Conservation (phyloP, 352 stramenopile species). For the Phytophthora pistaciae region DNA sequence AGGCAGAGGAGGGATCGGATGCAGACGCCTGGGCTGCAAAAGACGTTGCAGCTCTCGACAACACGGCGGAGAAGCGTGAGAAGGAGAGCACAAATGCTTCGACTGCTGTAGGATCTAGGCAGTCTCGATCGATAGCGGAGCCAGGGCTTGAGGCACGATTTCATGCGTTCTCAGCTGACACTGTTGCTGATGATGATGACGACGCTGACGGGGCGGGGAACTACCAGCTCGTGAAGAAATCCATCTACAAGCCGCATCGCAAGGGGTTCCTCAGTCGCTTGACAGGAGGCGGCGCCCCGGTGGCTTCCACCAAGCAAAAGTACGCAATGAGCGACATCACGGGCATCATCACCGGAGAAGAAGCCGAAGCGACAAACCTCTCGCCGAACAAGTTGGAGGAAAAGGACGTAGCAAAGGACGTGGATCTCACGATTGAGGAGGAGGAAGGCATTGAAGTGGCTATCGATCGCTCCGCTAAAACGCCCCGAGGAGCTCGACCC, state of each 20-base stretch:
- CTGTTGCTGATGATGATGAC: conserved; percentile 3
- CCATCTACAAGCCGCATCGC: conserved; percentile 69
- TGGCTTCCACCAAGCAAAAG: conserved; percentile 27
- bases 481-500: background rate
- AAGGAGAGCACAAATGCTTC: background rate
- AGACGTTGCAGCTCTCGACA: background rate
- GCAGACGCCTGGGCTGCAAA: conserved; percentile 6
- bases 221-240: conserved; percentile 69
- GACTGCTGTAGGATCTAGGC: background rate
- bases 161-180: conserved; percentile 23
- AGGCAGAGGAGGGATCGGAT: conserved; percentile 15
- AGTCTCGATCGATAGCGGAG: background rate
- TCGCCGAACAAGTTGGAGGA: background rate
- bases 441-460: conserved; percentile 62
- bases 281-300: conserved; percentile 9
- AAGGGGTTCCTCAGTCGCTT: conserved; percentile 44
- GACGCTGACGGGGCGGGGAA: conserved; percentile 26
- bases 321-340: conserved; percentile 31
- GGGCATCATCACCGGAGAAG: conserved; percentile 28
- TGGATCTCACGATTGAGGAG: conserved; percentile 44
- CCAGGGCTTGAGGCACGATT: conserved; percentile 26
- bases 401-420: conserved; percentile 5
- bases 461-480: conserved; percentile 37
- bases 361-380: conserved; percentile 9
- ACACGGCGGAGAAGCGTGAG: background rate